Evolutionary conservation across 805 yeast species (phyloP).

Genomic region (Ogataea pilisensis): DNA sequence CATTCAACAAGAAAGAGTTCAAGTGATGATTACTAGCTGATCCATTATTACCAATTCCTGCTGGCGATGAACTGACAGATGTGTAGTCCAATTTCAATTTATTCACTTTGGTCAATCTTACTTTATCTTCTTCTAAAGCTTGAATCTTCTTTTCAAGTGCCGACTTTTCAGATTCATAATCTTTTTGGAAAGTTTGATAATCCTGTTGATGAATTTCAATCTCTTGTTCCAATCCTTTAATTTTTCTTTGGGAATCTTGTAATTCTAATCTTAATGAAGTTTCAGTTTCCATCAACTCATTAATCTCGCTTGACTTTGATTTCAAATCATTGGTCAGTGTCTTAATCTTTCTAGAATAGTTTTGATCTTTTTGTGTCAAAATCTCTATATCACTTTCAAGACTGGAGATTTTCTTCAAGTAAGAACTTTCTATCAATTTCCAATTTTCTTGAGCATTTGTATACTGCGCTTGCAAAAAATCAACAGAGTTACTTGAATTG

Average conservation of each 20-base stretch:
- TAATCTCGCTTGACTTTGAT: constrained; percentile 24
- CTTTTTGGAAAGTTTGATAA: constrained; percentile 25
- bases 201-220: constrained; percentile 18
- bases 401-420: constrained; percentile 43
- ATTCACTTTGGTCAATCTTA: constrained; percentile 12
- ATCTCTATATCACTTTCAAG: constrained; percentile 43
- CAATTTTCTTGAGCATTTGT: constrained; percentile 76
- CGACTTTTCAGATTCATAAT: constrained; percentile 26
- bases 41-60: not conserved
- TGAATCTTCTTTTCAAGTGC: constrained; percentile 23
- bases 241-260: constrained; percentile 16
- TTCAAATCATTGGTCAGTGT: constrained; percentile 36
- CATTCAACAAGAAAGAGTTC: constrained; percentile 28
- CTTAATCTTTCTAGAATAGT: constrained; percentile 25
- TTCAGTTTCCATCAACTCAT: constrained; percentile 24
- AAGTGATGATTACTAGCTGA: not conserved
- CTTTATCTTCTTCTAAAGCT: constrained; percentile 27
- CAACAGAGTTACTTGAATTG: constrained; percentile 23
- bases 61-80: not conserved
- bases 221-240: constrained; percentile 16
- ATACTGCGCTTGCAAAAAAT: constrained; percentile 64
- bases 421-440: constrained; percentile 71
- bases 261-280: constrained; percentile 15
- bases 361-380: constrained; percentile 29
- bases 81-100: constrained; percentile 14